phyloP scores from a whole-genome alignment of 176 grass and related monocot genomes.

The Oryza officinalis region DNA sequence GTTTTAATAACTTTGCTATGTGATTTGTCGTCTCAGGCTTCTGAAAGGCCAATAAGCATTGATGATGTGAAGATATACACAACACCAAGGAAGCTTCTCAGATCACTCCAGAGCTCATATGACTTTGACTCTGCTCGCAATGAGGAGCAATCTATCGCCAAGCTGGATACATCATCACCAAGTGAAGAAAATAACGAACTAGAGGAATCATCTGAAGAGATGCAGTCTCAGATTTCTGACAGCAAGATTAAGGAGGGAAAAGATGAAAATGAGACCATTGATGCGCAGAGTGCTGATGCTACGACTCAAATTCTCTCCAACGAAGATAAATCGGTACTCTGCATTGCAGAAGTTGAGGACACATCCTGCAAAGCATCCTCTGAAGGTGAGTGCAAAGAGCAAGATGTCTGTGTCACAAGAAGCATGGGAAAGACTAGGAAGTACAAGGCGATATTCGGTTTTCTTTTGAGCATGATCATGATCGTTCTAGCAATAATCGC shows the following conservation, averaged over 20 bases:
- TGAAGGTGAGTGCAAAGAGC: conserved; percentile 35
- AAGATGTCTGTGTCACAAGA: conserved; percentile 5
- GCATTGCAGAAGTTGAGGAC: conserved; percentile 39
- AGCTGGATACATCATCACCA: not conserved
- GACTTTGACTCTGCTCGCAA: conserved; percentile 35
- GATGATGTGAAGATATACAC: conserved; percentile 71
- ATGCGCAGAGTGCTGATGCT: not conserved
- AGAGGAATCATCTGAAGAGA: conserved; percentile 21
- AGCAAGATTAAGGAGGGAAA: conserved; percentile 40
- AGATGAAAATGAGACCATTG: conserved; percentile 24
- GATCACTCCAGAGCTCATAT: conserved; percentile 62
- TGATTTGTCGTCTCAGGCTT: conserved; percentile 43
- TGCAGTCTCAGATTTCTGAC: conserved; percentile 38
- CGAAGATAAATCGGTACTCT: conserved; percentile 51
- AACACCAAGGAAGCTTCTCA: conserved; percentile 72
- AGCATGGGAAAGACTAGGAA: conserved; percentile 28
- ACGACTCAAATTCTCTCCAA: conserved; percentile 24
- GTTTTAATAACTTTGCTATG: not conserved
- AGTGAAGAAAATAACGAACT: conserved; percentile 23
- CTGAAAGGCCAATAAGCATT: conserved; percentile 45
- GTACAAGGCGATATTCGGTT: conserved; percentile 20
- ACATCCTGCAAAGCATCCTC: conserved; percentile 9
- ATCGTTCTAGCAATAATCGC: conserved; percentile 42
- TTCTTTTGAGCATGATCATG: conserved; percentile 44
- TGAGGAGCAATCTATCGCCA: conserved; percentile 13